phyloP scores from a whole-genome alignment of 1,139 yeast genomes.

The Debaryomycetaceae sp. region DNA sequence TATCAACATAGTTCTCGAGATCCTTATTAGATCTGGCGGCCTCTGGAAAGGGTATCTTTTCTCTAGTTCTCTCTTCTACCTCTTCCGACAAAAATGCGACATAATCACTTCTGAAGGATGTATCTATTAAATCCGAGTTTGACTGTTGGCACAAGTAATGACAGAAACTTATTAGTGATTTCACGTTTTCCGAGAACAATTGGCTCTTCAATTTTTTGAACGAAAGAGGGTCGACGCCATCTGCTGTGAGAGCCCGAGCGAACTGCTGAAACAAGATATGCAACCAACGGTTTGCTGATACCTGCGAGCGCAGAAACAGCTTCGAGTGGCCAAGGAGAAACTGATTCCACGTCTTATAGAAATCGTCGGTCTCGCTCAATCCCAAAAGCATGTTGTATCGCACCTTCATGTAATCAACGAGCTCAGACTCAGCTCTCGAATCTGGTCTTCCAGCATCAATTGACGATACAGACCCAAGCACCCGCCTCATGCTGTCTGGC shows the following conservation, averaged over 20 bases:
- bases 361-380: constrained; percentile 16
- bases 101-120: constrained; percentile 30
- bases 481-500: constrained; percentile 17
- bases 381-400: constrained; percentile 37
- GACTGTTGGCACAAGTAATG: constrained; percentile 28
- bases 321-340: constrained; percentile 23
- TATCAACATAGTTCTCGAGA: constrained; percentile 29
- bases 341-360: constrained; percentile 28
- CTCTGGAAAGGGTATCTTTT: constrained; percentile 29
- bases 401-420: constrained; percentile 32
- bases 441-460: constrained; percentile 9
- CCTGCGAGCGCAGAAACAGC: constrained; percentile 33
- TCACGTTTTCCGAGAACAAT: constrained; percentile 23
- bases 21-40: constrained; percentile 21
- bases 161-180: constrained; percentile 26
- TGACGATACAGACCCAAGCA: constrained; percentile 15
- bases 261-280: constrained; percentile 27
- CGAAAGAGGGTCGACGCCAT: constrained; percentile 17
- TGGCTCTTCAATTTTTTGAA: constrained; percentile 20
- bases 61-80: constrained; percentile 18
- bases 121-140: constrained; percentile 17
- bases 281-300: constrained; percentile 41
- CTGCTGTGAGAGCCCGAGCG: constrained; percentile 19
- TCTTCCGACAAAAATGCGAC: constrained; percentile 22
- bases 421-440: constrained; percentile 18